Evolutionary conservation across 2,329 filamentous ascomycete species (phyloP), one percentile per base, ranked within the genome.

Genomic region (Leptographium galeiforme): DNA sequence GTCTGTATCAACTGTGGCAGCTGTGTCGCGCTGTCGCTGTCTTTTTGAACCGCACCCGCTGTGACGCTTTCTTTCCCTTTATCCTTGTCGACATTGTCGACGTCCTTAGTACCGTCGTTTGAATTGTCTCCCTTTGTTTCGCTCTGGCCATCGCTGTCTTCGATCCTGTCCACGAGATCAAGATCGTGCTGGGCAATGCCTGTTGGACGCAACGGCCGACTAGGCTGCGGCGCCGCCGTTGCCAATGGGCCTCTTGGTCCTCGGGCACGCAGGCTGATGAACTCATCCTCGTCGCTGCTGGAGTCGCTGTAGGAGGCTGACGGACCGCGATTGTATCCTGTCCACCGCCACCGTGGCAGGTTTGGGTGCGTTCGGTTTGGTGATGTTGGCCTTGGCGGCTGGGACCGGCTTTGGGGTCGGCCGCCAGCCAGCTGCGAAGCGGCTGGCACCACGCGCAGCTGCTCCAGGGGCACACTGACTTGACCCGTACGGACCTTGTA

Each of bases 401-500:
- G 39, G 18, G 16, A n/a, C 39, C 39, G 14, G 14, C 39, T 41
- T n/a, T 41, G 39, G 16, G 39, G 4, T 14, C 13, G 39, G n/a
- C 32, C 18, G n/a, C 30, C 2, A 12, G 30, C 6, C 32, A 25
- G n/a, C n/a, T 18, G 33, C 33, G 32, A 33, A 10, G 52, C 34
- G 1, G 54, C 36, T 6, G 64, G 66, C 34, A 68, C 66, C 49
- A 70, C 63, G 61, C 81, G 70, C 19, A 89, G 71, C 47, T 78
- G 68, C 53, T 81, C 72, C 56, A 87, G 74, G 1, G 84, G 82
- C 33, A 86, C 73, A 54, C 77, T 70, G 52, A 81, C 76, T 66
- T 90, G 86, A 56, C 85, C 81, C 2, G 85, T 89, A 54, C 76
- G 77, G 59, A 90, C 73, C 67, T 89, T 89, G 72, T 89, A 89